Conservation (phyloP, 768 basidiomycete species). For the Serendipita sp. region DNA sequence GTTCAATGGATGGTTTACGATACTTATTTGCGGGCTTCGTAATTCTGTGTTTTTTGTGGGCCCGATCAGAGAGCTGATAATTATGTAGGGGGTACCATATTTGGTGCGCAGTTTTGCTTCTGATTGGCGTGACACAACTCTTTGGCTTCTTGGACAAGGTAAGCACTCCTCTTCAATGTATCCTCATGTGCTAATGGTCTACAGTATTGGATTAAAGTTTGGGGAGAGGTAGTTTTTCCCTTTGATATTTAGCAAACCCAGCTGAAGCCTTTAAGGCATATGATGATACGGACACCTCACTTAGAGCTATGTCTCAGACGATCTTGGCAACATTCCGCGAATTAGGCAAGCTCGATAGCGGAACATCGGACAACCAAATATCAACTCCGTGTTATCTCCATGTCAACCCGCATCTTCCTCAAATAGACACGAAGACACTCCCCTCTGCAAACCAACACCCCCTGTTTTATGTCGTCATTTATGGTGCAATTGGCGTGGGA, state of each 20-base stretch:
- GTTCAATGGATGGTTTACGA: constrained; percentile 15
- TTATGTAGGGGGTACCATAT: constrained; percentile 11
- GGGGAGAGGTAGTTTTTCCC: constrained; percentile 17
- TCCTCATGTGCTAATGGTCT: background rate
- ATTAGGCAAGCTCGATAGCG: background rate
- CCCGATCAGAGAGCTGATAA: background rate
- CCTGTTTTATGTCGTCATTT: constrained; percentile 13
- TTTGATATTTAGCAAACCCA: background rate
- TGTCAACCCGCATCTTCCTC: background rate
- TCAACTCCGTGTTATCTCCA: background rate
- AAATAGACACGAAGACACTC: background rate
- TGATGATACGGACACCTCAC: background rate
- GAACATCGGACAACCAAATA: background rate
- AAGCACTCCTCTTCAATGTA: background rate
- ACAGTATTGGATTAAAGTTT: constrained; percentile 21
- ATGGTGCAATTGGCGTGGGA: constrained; percentile 10
- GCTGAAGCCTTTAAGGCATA: background rate
- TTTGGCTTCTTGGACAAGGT: constrained; percentile 12
- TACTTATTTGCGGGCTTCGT: constrained; percentile 16
- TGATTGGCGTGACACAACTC: constrained; percentile 9
- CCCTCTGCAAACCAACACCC: constrained; percentile 11
- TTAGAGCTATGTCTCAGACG: background rate
- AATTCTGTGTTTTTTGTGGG: background rate
- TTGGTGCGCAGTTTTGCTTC: constrained; percentile 11
- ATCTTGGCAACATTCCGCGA: background rate